Percentiles rank a stretch among this genome's conserved stretches.
phyloP scores from a whole-genome alignment of 352 stramenopile genomes.

The Hyaloperonospora arabidopsidis region DNA sequence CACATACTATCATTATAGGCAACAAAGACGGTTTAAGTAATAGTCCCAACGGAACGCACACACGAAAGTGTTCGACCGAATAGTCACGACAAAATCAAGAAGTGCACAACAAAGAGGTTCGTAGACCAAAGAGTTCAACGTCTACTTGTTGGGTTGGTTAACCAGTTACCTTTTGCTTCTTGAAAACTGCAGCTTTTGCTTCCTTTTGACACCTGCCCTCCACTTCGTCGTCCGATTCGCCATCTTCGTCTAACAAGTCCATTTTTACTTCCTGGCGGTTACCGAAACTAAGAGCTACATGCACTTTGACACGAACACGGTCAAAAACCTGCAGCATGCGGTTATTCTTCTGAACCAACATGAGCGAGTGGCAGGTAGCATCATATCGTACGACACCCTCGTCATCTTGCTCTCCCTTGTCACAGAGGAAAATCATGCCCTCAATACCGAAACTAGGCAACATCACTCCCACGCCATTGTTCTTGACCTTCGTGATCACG shows the following conservation, averaged over 20 bases:
- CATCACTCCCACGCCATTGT: conserved; percentile 92
- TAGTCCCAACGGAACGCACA: too few species aligned
- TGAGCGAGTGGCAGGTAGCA: conserved; percentile 46
- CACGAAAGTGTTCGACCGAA: too few species aligned
- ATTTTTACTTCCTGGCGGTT: conserved; percentile 84
- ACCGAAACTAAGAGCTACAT: conserved; percentile 64
- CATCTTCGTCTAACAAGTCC: conserved; percentile 48
- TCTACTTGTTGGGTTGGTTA: conserved; percentile 7
- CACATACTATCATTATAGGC: too few species aligned
- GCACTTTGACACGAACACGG: conserved; percentile 70
- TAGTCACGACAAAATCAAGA: too few species aligned
- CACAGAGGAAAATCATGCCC: conserved; percentile 87
- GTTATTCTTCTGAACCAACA: conserved; percentile 40
- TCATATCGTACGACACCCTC: conserved; percentile 54
- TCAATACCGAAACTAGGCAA: conserved; percentile 98
- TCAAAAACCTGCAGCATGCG: conserved; percentile 75
- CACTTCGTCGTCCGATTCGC: conserved; percentile 21
- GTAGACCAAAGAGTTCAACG: too few species aligned
- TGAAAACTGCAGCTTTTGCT: conserved; percentile 26
- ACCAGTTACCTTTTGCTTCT: conserved; percentile 28
- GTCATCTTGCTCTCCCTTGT: conserved; percentile 59
- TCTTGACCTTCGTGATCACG: conserved; percentile 93
- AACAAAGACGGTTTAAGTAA: too few species aligned
- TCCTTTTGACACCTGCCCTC: conserved; percentile 19
- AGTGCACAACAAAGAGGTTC: too few species aligned